Evolutionary conservation across 2,329 filamentous ascomycete genomes (phyloP).

Genomic region (Verticillium nonalfalfae): DNA sequence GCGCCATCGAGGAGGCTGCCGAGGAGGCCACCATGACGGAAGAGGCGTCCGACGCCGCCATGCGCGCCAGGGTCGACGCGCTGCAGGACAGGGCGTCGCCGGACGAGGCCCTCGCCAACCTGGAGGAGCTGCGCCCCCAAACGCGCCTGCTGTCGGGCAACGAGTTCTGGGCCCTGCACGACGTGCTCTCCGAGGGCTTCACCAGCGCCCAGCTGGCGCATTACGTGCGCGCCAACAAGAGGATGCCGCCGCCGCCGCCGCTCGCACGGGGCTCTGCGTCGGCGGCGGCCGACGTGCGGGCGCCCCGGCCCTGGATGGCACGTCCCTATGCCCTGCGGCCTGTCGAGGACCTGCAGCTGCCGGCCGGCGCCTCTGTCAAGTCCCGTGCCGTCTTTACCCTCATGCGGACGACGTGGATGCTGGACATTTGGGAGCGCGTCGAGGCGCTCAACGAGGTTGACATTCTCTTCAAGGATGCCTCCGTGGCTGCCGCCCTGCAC

Average conservation of each 20-base stretch:
- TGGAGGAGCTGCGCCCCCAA: slow-evolving; percentile 42
- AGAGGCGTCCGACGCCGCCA: slow-evolving; percentile 10
- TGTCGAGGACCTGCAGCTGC: neutral
- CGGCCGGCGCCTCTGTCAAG: slow-evolving; percentile 25
- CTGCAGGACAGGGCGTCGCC: slow-evolving; percentile 16
- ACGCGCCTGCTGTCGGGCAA: slow-evolving; percentile 27
- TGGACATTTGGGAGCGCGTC: slow-evolving; percentile 39
- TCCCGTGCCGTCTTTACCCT: slow-evolving; percentile 32
- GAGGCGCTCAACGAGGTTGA: slow-evolving; percentile 32
- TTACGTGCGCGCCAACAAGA: slow-evolving; percentile 27
- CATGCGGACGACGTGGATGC: slow-evolving; percentile 41
- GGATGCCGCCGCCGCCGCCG: neutral
- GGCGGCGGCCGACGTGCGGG: neutral
- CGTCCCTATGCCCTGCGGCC: slow-evolving; percentile 15
- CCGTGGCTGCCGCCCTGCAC: neutral
- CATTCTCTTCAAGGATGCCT: slow-evolving; percentile 24
- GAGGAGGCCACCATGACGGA: neutral
- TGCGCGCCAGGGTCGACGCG: slow-evolving; percentile 13
- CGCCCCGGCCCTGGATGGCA: neutral
- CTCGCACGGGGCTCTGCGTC: neutral
- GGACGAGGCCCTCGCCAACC: slow-evolving; percentile 34
- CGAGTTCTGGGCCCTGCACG: slow-evolving; percentile 34
- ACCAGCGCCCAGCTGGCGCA: slow-evolving; percentile 34
- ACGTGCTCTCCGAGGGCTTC: slow-evolving; percentile 36
- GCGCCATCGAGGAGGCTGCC: slow-evolving; percentile 23